These are phyloP conservation scores for Picea mariana DNA, from an alignment of 83 land plant genomes.

Conservation along the genomic window DNA sequence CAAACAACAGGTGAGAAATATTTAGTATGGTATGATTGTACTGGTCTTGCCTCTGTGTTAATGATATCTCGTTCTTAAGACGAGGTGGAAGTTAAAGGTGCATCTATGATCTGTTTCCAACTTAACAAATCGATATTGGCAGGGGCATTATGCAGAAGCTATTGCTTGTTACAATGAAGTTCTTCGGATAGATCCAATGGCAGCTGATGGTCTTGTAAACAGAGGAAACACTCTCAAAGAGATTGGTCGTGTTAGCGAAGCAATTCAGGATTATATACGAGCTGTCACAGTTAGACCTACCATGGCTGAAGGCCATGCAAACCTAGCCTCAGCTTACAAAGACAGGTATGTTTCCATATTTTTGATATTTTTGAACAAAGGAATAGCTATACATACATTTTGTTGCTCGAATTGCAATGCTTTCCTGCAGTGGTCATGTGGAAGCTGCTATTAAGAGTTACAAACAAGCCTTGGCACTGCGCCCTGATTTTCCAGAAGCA, in stretches of 20 bases:
- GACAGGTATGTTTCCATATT: conserved; percentile 61
- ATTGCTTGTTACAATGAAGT: conserved; percentile 99
- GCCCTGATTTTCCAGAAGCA: conserved; percentile 98
- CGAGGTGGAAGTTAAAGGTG: conserved; percentile 18
- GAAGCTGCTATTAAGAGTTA: conserved; percentile 97
- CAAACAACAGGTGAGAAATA: conserved; percentile 87
- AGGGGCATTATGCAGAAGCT: conserved; percentile 98
- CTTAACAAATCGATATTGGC: conserved; percentile 21
- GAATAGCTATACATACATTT: no score
- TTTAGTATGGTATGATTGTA: neutral
- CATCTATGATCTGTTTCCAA: conserved; percentile 20
- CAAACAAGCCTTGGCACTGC: conserved; percentile 80
- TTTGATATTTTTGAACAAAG: neutral
- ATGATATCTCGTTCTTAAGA: neutral
- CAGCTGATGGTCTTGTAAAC: conserved; percentile 97
- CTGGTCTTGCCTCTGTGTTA: neutral
- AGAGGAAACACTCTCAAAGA: conserved; percentile 97
- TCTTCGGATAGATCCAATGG: conserved; percentile 93
- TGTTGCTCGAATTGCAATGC: neutral
- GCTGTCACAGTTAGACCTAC: conserved; percentile 89
- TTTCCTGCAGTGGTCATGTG: conserved; percentile 82
- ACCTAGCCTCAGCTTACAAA: conserved; percentile 97
- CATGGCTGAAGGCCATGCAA: conserved; percentile 99
- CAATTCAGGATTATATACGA: conserved; percentile 92
- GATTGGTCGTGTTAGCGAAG: conserved; percentile 96